phyloP scores from a whole-genome alignment of 495 filamentous ascomycete genomes.

The Bacidia rubella region DNA sequence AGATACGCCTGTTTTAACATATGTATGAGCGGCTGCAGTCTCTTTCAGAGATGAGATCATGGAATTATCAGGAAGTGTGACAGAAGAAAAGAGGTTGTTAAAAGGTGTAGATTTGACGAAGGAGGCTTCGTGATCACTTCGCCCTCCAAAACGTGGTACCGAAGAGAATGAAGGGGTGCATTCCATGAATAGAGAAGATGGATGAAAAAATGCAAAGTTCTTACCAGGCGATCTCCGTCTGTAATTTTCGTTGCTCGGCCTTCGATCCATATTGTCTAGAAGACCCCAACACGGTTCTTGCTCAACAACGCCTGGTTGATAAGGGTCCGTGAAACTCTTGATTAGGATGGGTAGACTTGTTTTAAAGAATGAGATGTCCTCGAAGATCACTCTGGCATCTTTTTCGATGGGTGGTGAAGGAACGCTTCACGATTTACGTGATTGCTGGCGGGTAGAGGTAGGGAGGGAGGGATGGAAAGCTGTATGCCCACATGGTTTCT shows the following conservation, averaged over 20 bases:
- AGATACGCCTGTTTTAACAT: slow-evolving; percentile 25
- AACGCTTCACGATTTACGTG: slow-evolving; percentile 14
- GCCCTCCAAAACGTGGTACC: no score
- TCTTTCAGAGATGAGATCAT: no score
- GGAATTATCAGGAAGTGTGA: no score
- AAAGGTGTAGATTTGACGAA: background rate
- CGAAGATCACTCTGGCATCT: background rate
- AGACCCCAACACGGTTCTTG: slow-evolving; percentile 16
- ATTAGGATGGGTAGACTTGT: no score
- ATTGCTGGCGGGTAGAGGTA: slow-evolving; percentile 17
- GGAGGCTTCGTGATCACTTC: background rate
- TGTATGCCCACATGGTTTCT: slow-evolving; percentile 19
- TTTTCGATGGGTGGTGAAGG: background rate
- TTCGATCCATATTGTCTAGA: slow-evolving; percentile 13
- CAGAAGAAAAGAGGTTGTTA: no score
- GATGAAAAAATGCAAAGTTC: slow-evolving; percentile 6
- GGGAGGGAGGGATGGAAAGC: slow-evolving; percentile 12
- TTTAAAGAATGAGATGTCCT: no score
- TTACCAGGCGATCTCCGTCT: slow-evolving; percentile 40
- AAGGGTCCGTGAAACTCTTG: background rate
- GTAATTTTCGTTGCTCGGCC: slow-evolving; percentile 26
- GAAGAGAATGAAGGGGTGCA: no score
- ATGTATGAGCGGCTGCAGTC: background rate
- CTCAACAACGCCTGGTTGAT: slow-evolving; percentile 3
- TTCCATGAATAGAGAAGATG: background rate